These are phyloP conservation scores for Clathrospora elynae DNA, from an alignment of 2,329 filamentous ascomycete genomes.

Conservation along the genomic window DNA sequence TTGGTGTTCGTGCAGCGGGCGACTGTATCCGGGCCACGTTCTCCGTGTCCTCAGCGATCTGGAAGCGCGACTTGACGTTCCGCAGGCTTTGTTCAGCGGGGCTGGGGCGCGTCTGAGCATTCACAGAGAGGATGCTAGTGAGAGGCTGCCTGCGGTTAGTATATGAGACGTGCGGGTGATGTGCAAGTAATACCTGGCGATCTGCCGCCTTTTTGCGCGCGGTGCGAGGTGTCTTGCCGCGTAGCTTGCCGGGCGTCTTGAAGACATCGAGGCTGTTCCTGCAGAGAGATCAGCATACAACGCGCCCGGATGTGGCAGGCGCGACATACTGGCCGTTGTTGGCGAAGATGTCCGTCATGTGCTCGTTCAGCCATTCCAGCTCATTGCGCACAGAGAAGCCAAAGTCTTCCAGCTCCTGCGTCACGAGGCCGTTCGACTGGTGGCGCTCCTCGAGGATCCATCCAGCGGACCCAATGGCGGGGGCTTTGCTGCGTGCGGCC, in stretches of 20 bases:
- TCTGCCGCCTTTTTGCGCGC: constrained; percentile 64
- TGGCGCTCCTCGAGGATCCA: constrained; percentile 88
- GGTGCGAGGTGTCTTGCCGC: constrained; percentile 79
- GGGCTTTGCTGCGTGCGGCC: constrained; percentile 43
- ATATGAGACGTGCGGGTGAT: constrained; percentile 49
- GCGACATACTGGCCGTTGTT: constrained; percentile 78
- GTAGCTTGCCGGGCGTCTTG: constrained; percentile 85
- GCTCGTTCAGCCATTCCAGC: constrained; percentile 97
- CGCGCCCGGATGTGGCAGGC: constrained; percentile 11
- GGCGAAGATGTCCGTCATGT: constrained; percentile 93
- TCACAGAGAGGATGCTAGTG: constrained; percentile 55
- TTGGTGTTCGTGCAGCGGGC: constrained; percentile 33
- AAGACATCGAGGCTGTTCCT: constrained; percentile 95
- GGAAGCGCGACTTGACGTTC: constrained; percentile 62
- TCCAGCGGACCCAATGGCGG: constrained; percentile 75
- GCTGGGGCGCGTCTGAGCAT: constrained; percentile 54
- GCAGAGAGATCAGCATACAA: constrained; percentile 30
- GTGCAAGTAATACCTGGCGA: constrained; percentile 66
- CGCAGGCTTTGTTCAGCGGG: constrained; percentile 59
- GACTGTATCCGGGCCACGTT: constrained; percentile 34
- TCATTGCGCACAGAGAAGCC: constrained; percentile 91
- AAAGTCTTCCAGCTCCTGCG: constrained; percentile 89
- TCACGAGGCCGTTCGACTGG: constrained; percentile 74
- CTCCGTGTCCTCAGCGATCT: constrained; percentile 62
- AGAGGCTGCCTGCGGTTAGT: constrained; percentile 50